Evolutionary conservation across 2,329 filamentous ascomycete species (phyloP), one percentile per base, ranked within the genome.

Genomic region (Verticillium dahliae): DNA sequence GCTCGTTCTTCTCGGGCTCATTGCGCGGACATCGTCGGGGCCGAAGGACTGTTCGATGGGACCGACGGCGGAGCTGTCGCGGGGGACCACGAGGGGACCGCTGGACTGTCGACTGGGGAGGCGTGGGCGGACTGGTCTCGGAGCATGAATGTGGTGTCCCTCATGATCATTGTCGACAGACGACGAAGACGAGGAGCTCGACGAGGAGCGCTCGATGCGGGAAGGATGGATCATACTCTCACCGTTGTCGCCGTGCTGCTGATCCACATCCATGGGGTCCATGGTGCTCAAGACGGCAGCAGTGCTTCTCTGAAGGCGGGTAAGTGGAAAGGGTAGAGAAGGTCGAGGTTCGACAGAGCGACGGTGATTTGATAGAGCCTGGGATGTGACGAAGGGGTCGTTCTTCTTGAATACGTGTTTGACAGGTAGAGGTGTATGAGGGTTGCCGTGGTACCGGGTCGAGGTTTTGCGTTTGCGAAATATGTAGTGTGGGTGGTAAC

Each of bases 1-100:
- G 69, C 89, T 96, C 66, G 92, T 97, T 69, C 94, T 82, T 68
- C 94, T 83, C 2, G 94, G 94, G 73, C 93, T 97, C 94, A 99
- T 98, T 64, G 92, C 90, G 70, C 94, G 82, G 64, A 95, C 93
- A 74, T 97, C 93, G 73, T 92, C 90, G 31, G 92, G 90, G 33
- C 92, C 91, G 68, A 92, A 90, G 65, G 91, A 84, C 65, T 90
- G 85, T 65, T 91, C 88, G 64, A 88, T 78, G 39, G 90, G 85
- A 66, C 91, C 89, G 63, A 91, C 86, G 62, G 89, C 86, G 22
- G 85, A 86, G 69, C 84, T 90, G 71, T 94, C 90, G 67, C 91
- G 85, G 39, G 90, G 89, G 45, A 96, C 89, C 65, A 93, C 90
- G 66, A 95, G 89, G 57, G 91, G 92, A 62, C 90, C 90, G 72